Percentiles rank a stretch among this genome's conserved stretches.
Evolutionary conservation across 257 asterid species (phyloP).

Genomic region (Solanum okadae): DNA sequence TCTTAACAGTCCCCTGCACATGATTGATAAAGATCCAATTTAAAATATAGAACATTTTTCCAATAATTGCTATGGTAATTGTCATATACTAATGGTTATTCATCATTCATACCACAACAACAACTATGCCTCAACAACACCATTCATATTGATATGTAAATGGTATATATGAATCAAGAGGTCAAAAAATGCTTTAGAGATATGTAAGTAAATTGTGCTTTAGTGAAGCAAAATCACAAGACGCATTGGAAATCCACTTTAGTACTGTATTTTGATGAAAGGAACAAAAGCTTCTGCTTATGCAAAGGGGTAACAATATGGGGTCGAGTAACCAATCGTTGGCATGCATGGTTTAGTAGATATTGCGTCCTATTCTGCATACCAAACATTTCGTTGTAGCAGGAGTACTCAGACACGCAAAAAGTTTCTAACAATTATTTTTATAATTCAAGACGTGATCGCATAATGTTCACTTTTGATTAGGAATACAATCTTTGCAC

Average conservation of each 20-base stretch:
- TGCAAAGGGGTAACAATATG: background rate
- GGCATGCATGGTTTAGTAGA: background rate
- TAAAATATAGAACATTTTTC: background rate
- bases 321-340: background rate
- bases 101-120: background rate
- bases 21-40: background rate
- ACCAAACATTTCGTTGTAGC: background rate
- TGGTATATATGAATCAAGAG: background rate
- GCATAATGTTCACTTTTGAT: background rate
- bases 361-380: background rate
- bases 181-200: background rate
- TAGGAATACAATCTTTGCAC: background rate
- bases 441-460: background rate
- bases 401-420: background rate
- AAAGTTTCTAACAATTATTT: background rate
- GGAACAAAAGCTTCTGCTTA: background rate
- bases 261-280: background rate
- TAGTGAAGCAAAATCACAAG: background rate
- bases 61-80: background rate
- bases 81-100: background rate
- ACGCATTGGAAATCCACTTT: background rate
- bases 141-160: background rate
- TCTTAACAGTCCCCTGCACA: background rate
- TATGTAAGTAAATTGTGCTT: background rate
- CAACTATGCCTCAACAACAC: background rate